Conservation (phyloP, 75 land plant genomes). For the Larix kaempferi region DNA sequence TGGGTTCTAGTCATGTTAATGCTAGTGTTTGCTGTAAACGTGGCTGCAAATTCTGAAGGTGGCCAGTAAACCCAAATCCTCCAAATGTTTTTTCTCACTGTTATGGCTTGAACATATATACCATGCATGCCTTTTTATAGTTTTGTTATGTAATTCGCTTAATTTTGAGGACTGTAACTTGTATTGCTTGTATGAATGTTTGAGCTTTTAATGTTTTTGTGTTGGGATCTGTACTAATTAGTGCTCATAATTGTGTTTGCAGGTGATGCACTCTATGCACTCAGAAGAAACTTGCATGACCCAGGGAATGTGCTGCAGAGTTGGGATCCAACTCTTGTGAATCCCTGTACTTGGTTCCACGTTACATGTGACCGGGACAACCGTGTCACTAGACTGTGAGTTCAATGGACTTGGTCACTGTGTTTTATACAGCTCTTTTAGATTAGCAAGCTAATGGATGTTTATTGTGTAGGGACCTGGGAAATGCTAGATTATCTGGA, state of each 20-base stretch:
- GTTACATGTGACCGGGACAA: conserved; percentile 50
- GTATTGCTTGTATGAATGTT: neutral
- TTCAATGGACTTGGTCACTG: too few species aligned
- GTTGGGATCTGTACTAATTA: neutral
- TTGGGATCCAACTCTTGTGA: conserved; percentile 68
- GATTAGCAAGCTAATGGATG: neutral
- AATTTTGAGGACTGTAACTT: too few species aligned
- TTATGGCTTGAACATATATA: neutral
- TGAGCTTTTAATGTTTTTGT: neutral
- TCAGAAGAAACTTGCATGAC: conserved; percentile 33
- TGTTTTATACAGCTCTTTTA: too few species aligned
- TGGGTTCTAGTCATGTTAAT: neutral
- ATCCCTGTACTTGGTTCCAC: conserved; percentile 75
- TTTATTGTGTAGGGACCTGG: conserved; percentile 36
- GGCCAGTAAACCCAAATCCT: neutral
- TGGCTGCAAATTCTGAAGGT: neutral
- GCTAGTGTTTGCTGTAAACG: neutral
- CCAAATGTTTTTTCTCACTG: neutral
- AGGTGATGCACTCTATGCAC: conserved; percentile 69
- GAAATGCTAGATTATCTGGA: conserved; percentile 49
- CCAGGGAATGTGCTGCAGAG: conserved; percentile 52
- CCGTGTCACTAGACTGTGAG: conserved; percentile 57
- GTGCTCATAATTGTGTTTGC: neutral
- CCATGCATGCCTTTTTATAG: too few species aligned
- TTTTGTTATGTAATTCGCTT: too few species aligned